These are phyloP conservation scores for Suillus tomentosus DNA, from an alignment of 768 basidiomycete species.

Conservation along the genomic window DNA sequence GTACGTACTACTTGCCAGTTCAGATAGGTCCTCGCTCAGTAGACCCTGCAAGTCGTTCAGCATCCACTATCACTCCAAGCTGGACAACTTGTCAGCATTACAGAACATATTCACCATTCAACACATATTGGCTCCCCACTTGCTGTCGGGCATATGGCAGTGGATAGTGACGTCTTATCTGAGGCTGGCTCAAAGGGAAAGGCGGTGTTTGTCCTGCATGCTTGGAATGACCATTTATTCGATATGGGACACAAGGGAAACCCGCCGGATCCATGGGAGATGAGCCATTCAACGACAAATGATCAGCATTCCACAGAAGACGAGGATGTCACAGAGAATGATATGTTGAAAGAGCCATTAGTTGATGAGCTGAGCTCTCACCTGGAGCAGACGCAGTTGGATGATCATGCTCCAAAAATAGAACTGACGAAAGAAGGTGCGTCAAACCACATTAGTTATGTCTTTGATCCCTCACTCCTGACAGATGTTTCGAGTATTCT, in stretches of 20 bases:
- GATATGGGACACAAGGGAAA: not conserved
- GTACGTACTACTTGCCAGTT: not conserved
- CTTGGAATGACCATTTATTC: slow-evolving; percentile 61
- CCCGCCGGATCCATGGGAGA: slow-evolving; percentile 20
- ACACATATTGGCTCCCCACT: slow-evolving; percentile 49
- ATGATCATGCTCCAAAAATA: not conserved
- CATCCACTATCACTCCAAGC: not conserved
- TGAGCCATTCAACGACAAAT: slow-evolving; percentile 30
- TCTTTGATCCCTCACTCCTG: not conserved
- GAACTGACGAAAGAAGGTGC: slow-evolving; percentile 5
- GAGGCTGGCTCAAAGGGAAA: slow-evolving; percentile 67
- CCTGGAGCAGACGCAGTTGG: slow-evolving; percentile 36
- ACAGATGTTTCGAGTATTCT: slow-evolving; percentile 45
- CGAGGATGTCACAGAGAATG: not conserved
- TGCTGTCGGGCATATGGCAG: slow-evolving; percentile 75
- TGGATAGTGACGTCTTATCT: slow-evolving; percentile 49
- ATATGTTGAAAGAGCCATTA: not conserved
- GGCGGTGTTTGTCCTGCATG: slow-evolving; percentile 71
- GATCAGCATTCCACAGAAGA: slow-evolving; percentile 14
- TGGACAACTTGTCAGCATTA: slow-evolving; percentile 56
- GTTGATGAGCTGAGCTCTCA: slow-evolving; percentile 1
- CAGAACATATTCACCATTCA: slow-evolving; percentile 45
- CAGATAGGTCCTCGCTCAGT: not conserved
- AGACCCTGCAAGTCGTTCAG: not conserved
- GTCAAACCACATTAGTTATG: not conserved